Base-by-base conservation (phyloP, 2,329 filamentous ascomycete species). In the Colletotrichum orbiculare region DNA sequence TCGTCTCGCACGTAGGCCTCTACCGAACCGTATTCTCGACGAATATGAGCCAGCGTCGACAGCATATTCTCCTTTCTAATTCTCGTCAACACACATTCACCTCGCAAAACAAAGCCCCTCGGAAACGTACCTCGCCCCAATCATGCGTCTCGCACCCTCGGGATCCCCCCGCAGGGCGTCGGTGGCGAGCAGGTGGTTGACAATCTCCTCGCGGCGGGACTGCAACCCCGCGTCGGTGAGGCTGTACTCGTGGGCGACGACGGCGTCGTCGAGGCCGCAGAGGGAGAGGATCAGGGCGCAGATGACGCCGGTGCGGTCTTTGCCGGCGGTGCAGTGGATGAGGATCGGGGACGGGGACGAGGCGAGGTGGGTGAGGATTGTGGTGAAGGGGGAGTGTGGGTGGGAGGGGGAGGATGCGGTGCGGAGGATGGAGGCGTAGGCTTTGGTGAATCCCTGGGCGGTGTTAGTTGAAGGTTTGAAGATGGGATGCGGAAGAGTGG, bases 291-390 rank as follows among this genome's bases (percentile, higher is more conserved):
- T 73, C 45, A 94, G 70, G 3, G 89, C 91, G 53, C 87, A 85
- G 48, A 93, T 77, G 5, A 94, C 83, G 2, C 91, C 91, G 0
- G 91, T 94, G 47, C 91, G 83, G 74, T 94, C 91, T 76, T 94
- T 94, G 11, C 91, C 91, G 0, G 89, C 90, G 0, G 90, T 91
- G 75, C 91, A 94, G 72, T 94, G 91, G 8, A 93, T 79, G 7
- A 93, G 79, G 9, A 90, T 76, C 8, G 89, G 87, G 2, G 78
- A 67, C 2, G 77, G 71, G 11, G 71, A 55, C 15, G 70, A 68
- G 71, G 85, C 75, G 8, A 93, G 78, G 69, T 92, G 85, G 13
- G 76, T 73, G 43, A 93, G 80, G 48, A 85, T 79, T 2, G 75
- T 78, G 39, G 71, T 75, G 64, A 93, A 90, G 1, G 79, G 75